Conservation (phyloP, 192 early-diverging fungal species). For the Mortierella hygrophila region DNA sequence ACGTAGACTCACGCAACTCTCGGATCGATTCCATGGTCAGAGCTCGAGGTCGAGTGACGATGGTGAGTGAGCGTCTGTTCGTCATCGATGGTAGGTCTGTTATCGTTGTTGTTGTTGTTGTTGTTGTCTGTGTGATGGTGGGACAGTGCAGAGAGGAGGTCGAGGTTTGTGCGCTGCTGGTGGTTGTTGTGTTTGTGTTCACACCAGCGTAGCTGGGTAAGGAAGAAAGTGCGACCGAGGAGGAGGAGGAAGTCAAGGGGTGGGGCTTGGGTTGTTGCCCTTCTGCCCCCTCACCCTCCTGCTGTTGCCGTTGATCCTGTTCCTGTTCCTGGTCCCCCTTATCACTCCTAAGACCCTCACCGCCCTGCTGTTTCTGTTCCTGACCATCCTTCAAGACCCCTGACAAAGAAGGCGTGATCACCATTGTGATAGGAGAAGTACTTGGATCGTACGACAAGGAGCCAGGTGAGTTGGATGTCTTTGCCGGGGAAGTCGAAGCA, state of each 20-base stretch:
- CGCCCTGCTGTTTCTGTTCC: neutral
- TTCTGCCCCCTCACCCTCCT: neutral
- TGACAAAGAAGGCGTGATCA: neutral
- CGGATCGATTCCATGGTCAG: conserved; percentile 23
- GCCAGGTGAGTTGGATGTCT: neutral
- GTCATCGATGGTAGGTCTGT: conserved; percentile 2
- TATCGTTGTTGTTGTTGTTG: conserved; percentile 9
- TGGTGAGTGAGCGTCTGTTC: conserved; percentile 24
- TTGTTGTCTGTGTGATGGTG: conserved; percentile 9
- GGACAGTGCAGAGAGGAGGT: neutral
- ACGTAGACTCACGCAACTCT: conserved; percentile 21
- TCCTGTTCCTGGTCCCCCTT: neutral
- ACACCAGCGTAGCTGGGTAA: neutral
- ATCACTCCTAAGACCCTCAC: neutral
- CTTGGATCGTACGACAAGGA: neutral
- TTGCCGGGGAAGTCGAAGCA: neutral
- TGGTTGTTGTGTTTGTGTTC: neutral
- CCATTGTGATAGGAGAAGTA: conserved; percentile 1
- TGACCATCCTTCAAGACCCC: neutral
- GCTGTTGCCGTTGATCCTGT: conserved; percentile 7
- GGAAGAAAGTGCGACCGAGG: conserved; percentile 2
- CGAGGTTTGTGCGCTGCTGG: conserved; percentile 16
- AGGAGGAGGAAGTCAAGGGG: neutral
- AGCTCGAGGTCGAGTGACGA: conserved; percentile 34
- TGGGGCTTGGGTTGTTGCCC: conserved; percentile 1